Base-by-base conservation (phyloP, 495 filamentous ascomycete species). In the Penicillium subrubescens region DNA sequence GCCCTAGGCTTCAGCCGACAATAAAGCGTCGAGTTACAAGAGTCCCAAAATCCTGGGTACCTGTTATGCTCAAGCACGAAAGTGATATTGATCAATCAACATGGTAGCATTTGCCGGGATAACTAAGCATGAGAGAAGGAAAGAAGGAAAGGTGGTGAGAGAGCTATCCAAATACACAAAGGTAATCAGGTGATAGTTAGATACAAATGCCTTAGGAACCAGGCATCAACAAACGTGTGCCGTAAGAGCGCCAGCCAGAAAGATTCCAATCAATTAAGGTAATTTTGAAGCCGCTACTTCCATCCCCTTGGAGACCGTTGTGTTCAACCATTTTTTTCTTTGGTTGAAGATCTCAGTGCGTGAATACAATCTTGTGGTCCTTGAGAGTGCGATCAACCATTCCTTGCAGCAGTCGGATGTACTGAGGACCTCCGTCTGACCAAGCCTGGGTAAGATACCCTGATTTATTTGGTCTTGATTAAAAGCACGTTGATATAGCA, bases 1-100 rank as follows among this genome's bases (percentile, higher is more conserved):
- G 58, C 44, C 67, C 68, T 66, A 8, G 63, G 55, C 52, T 71
- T 73, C 12, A 63, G 63, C 21, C 57, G 41, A 31, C 64, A 71
- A 37, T 46, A 50, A 33, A 73, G 46, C 35, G 63, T 71, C 14
- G 48, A 52, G n/a, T 75, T 81, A 25, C 75, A 74, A 56, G 73
- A 84, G 53, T 83, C 82, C 82, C 82, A 83, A 67, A 76, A 83
- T 27, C 76, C 69, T 8, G 81, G 79, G 70, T 79, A 84, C 77
- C n/a, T n/a, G n/a, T n/a, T n/a, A n/a, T n/a, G n/a, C n/a, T n/a
- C n/a, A n/a, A n/a, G n/a, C n/a, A n/a, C n/a, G n/a, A n/a, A n/a
- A n/a, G n/a, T n/a, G n/a, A n/a, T n/a, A n/a, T n/a, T n/a, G n/a
- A n/a, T n/a, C n/a, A n/a, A n/a, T n/a, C n/a, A n/a, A n/a, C n/a